Evolutionary conservation across 1,139 yeast species (phyloP).

Genomic region (Hansenula lynferdii): DNA sequence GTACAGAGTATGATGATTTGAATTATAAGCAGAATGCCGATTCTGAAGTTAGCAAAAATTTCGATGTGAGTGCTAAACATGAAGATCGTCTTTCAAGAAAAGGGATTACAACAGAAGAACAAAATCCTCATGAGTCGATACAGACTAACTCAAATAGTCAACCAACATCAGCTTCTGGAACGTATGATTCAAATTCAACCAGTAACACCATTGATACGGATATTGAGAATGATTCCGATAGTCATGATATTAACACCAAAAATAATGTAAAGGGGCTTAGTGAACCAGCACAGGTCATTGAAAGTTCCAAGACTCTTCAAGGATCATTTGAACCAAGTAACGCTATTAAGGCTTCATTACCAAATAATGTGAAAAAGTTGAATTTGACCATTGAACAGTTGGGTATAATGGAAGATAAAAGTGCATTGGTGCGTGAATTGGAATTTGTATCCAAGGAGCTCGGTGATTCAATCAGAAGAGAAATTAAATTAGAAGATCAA

Average conservation of each 20-base stretch:
- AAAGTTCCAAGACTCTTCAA: slow-evolving; percentile 2
- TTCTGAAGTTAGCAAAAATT: no score
- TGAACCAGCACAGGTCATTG: background rate
- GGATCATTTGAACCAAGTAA: slow-evolving; percentile 14
- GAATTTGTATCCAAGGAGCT: slow-evolving; percentile 66
- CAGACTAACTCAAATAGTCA: background rate
- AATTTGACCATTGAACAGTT: slow-evolving; percentile 54
- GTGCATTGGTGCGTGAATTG: slow-evolving; percentile 54
- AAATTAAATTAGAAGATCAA: slow-evolving; percentile 49
- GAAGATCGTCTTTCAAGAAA: no score
- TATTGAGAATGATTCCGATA: background rate
- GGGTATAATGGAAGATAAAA: slow-evolving; percentile 56
- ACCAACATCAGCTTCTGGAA: slow-evolving; percentile 1
- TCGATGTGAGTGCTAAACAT: no score
- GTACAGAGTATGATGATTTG: no score
- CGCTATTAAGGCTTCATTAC: background rate
- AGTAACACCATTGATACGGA: slow-evolving; percentile 1
- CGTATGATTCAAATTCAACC: background rate
- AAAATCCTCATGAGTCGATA: background rate
- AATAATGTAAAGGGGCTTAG: background rate
- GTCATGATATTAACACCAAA: background rate
- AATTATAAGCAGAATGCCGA: no score
- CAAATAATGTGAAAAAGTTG: slow-evolving; percentile 18
- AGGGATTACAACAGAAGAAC: no score
- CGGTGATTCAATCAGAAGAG: slow-evolving; percentile 67